A percentile compares a stretch with the other conserved stretches of the same genome.
These are phyloP conservation scores for Nakaseomyces sp. DNA, from an alignment of 1,139 yeast species.

Conservation along the genomic window DNA sequence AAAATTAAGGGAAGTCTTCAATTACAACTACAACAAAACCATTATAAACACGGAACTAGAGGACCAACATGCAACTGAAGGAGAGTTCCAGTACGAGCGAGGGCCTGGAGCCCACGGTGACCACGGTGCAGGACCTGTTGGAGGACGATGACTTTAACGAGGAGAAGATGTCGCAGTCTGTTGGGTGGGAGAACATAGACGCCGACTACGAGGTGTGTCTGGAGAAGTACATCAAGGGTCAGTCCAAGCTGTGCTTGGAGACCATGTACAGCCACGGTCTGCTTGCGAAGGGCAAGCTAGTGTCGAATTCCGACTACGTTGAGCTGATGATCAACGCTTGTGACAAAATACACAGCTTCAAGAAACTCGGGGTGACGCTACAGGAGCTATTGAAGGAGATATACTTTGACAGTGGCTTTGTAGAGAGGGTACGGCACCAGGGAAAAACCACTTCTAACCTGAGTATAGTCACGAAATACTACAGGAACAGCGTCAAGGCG, in stretches of 20 bases:
- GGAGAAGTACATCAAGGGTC: slow-evolving; percentile 18
- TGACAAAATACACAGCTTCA: slow-evolving; percentile 6
- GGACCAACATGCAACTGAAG: not conserved
- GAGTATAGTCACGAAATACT: not conserved
- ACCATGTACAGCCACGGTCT: slow-evolving; percentile 15
- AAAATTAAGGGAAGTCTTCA: no score
- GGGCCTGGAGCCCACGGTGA: not conserved
- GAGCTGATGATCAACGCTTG: slow-evolving; percentile 7
- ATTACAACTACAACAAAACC: no score
- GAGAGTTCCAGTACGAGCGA: not conserved
- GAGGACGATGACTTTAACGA: slow-evolving; percentile 14
- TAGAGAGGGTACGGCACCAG: not conserved
- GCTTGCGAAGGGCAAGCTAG: slow-evolving; percentile 9
- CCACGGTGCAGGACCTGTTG: slow-evolving; percentile 16
- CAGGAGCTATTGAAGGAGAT: slow-evolving; percentile 7
- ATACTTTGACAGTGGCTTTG: not conserved
- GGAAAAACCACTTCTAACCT: not conserved
- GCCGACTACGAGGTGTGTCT: slow-evolving; percentile 17
- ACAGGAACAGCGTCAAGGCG: not conserved
- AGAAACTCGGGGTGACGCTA: slow-evolving; percentile 11
- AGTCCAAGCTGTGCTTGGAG: slow-evolving; percentile 16
- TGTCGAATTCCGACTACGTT: not conserved
- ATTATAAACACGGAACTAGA: no score
- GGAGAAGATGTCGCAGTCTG: not conserved
- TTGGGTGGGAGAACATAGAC: not conserved